Evolutionary conservation across 78 protist species (phyloP).

Genomic region (Pigoraptor vietnamica): DNA sequence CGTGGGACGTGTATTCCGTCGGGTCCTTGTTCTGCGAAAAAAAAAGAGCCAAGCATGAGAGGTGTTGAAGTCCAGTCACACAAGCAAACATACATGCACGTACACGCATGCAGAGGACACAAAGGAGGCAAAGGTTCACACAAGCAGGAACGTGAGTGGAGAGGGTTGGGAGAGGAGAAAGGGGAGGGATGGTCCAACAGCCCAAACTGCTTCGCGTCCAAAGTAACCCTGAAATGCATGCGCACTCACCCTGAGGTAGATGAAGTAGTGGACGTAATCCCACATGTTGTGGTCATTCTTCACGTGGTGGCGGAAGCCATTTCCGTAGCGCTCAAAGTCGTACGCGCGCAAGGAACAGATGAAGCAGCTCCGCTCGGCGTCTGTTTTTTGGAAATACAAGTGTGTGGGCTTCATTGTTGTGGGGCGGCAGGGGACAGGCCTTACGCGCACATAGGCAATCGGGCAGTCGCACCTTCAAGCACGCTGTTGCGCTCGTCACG

Average conservation of each 20-base stretch:
- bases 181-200: background rate
- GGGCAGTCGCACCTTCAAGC: background rate
- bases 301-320: slow-evolving; percentile 36
- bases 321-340: slow-evolving; percentile 9
- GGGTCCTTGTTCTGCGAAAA: slow-evolving; percentile 4
- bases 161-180: background rate
- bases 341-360: background rate
- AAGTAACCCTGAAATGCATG: background rate
- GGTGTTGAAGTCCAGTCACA: background rate
- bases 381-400: no score
- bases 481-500: slow-evolving; percentile 8
- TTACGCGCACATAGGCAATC: no score
- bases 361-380: background rate
- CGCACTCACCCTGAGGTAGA: background rate
- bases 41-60: background rate
- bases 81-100: background rate
- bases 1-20: slow-evolving; percentile 39
- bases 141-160: no score
- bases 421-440: no score
- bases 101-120: background rate
- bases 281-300: slow-evolving; percentile 52
- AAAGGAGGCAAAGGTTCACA: background rate
- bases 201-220: background rate
- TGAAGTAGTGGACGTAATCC: slow-evolving; percentile 41
- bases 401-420: no score